A percentile compares a stretch with the other conserved stretches of the same genome.
These are phyloP conservation scores for Yarrowia sp. DNA, from an alignment of 805 yeast genomes.

Conservation along the genomic window DNA sequence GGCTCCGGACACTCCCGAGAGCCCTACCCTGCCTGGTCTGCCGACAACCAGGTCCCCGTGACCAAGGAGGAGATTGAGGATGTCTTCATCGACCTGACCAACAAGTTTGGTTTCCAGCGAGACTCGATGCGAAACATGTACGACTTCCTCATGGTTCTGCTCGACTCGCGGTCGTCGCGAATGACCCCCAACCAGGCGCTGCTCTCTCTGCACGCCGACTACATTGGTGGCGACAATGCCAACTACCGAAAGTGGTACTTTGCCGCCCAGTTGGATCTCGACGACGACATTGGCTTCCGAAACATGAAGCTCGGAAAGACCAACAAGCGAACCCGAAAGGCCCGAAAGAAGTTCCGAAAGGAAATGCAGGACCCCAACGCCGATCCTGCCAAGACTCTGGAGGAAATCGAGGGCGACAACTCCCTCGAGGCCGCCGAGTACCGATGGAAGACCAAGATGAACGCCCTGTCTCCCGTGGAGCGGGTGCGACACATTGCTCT, in stretches of 20 bases:
- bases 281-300: slow-evolving; percentile 60
- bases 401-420: slow-evolving; percentile 65
- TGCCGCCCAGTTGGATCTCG: slow-evolving; percentile 76
- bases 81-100: slow-evolving; percentile 57
- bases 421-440: slow-evolving; percentile 74
- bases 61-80: slow-evolving; percentile 58
- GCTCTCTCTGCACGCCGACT: slow-evolving; percentile 76
- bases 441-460: slow-evolving; percentile 70
- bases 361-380: slow-evolving; percentile 48
- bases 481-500: slow-evolving; percentile 64
- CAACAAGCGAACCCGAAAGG: slow-evolving; percentile 45
- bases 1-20: slow-evolving; percentile 56
- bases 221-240: slow-evolving; percentile 85
- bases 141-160: slow-evolving; percentile 72
- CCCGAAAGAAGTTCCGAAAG: slow-evolving; percentile 45
- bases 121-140: slow-evolving; percentile 75
- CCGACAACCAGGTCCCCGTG: slow-evolving; percentile 81
- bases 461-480: slow-evolving; percentile 49
- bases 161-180: slow-evolving; percentile 85
- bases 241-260: slow-evolving; percentile 92
- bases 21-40: slow-evolving; percentile 99
- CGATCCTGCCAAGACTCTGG: slow-evolving; percentile 56
- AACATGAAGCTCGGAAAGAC: slow-evolving; percentile 54
- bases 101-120: slow-evolving; percentile 77
- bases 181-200: slow-evolving; percentile 69